Base-by-base conservation (phyloP, 768 basidiomycete genomes). In the Xerocomellus amylosporus region DNA sequence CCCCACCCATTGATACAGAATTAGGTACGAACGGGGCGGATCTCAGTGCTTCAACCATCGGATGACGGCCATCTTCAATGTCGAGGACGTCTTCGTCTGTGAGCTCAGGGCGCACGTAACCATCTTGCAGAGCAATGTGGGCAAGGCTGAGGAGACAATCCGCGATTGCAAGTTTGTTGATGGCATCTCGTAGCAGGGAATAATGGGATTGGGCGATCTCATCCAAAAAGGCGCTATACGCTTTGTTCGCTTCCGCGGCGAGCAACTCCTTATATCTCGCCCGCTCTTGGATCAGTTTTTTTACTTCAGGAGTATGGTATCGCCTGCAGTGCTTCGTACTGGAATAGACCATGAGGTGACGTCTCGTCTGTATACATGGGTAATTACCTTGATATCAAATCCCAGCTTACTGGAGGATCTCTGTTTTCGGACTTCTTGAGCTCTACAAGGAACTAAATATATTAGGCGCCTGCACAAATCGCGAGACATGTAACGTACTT, bases 111-210 rank as follows among this genome's bases (percentile, higher is more conserved):
- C 86, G 84, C 33, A 84, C 83, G 60, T 93, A 98, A 44, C 86
- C 86, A 13, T 81, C 79, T 54, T 84, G 83, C 36, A 88, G 74
- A 1, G 92, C 90, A 5, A 94, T 86, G 42, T 81, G 81, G 0
- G 94, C 89, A 14, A 98, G 77, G 63, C 91, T 92, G 53, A 88
- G 74, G 56, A 99, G 74, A 66, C 95, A 97, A 72, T 99, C 93
- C 24, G 88, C 87, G 2, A 76, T 79, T 1, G 93, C 93, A 28
- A 99, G 76, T 58, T 90, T 87, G 61, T 88, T 84, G 20, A 93
- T 85, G 7, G 80, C 85, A 56, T 88, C 80, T 10, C 93, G 82
- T 53, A 98, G 73, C 8, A 86, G 59, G 5, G 77, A 80, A 63
- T 96, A 95, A 59, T 87, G 76, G 15, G 84, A 79, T 31, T 75